A percentile compares a stretch with the other conserved stretches of the same genome.
These are phyloP conservation scores for Huiozyma naganishii DNA, from an alignment of 805 yeast genomes.

Conservation along the genomic window DNA sequence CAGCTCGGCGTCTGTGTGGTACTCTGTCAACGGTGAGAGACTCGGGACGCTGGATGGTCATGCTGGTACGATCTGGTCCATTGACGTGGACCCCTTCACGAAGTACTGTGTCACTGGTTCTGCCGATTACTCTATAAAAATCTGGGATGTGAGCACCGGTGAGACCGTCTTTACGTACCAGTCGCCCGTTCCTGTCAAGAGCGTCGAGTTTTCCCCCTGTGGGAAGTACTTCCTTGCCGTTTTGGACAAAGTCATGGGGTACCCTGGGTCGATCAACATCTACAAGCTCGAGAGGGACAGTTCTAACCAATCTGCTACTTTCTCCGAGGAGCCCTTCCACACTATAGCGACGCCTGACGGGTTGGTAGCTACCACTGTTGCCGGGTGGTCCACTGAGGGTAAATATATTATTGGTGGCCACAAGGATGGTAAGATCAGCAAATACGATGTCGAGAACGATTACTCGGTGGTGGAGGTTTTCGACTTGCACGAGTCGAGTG, in stretches of 20 bases:
- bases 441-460: slow-evolving; percentile 47
- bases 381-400: slow-evolving; percentile 77
- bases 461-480: slow-evolving; percentile 47
- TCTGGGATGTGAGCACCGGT: slow-evolving; percentile 81
- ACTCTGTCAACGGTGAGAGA: slow-evolving; percentile 90
- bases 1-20: slow-evolving; percentile 85
- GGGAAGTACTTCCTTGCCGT: slow-evolving; percentile 60
- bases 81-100: slow-evolving; percentile 71
- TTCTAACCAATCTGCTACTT: slow-evolving; percentile 16
- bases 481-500: slow-evolving; percentile 61
- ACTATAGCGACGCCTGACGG: slow-evolving; percentile 50
- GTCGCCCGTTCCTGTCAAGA: slow-evolving; percentile 76
- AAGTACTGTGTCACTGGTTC: slow-evolving; percentile 73
- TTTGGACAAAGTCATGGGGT: slow-evolving; percentile 89
- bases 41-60: slow-evolving; percentile 87
- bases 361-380: slow-evolving; percentile 61
- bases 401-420: slow-evolving; percentile 75
- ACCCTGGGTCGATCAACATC: slow-evolving; percentile 62
- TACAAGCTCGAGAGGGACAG: slow-evolving; percentile 46
- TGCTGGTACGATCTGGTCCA: slow-evolving; percentile 89
- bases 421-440: slow-evolving; percentile 74
- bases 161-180: slow-evolving; percentile 62
- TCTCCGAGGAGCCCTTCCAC: slow-evolving; percentile 43
- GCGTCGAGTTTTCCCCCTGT: slow-evolving; percentile 76
- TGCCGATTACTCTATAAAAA: slow-evolving; percentile 75